Conservation (phyloP, 257 asterid genomes). For the Schizonepeta tenuifolia region DNA sequence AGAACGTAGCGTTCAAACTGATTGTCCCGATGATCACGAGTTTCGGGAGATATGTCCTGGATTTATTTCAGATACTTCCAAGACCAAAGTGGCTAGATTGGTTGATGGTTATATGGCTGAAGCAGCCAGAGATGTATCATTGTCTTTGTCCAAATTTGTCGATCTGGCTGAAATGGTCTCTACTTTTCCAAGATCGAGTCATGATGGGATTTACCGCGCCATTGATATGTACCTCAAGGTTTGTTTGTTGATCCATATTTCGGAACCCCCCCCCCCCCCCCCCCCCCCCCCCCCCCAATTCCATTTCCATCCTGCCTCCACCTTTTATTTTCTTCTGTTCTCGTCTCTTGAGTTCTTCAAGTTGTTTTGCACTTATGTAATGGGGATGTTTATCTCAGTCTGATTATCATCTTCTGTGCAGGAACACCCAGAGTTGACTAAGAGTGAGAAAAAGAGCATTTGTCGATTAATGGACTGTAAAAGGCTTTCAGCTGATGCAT, state of each 20-base stretch:
- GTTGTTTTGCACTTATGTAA: not conserved
- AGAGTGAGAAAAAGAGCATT: conserved; percentile 43
- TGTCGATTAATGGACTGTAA: conserved; percentile 51
- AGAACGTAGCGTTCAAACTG: conserved; percentile 39
- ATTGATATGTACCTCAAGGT: conserved; percentile 87
- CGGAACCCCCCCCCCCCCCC: too few relatives aligned
- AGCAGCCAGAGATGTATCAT: conserved; percentile 68
- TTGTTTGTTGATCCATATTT: not conserved
- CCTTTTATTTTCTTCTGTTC: too few relatives aligned
- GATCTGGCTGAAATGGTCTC: conserved; percentile 69
- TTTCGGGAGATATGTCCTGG: conserved; percentile 46
- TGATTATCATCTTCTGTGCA: conserved; percentile 30
- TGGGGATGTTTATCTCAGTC: not conserved
- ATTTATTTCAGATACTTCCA: conserved; percentile 55
- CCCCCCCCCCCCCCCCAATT: too few relatives aligned
- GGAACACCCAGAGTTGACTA: conserved; percentile 67
- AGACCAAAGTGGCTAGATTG: conserved; percentile 66
- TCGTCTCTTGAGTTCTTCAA: too few relatives aligned
- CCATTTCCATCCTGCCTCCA: too few relatives aligned
- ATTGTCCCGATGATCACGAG: conserved; percentile 43
- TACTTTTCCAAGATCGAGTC: conserved; percentile 61
- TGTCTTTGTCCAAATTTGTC: conserved; percentile 55
- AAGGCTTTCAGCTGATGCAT: conserved; percentile 48
- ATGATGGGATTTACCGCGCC: conserved; percentile 83
- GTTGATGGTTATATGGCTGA: conserved; percentile 80